These are phyloP conservation scores for Immersiella caudata DNA, from an alignment of 495 filamentous ascomycete species.

Conservation along the genomic window DNA sequence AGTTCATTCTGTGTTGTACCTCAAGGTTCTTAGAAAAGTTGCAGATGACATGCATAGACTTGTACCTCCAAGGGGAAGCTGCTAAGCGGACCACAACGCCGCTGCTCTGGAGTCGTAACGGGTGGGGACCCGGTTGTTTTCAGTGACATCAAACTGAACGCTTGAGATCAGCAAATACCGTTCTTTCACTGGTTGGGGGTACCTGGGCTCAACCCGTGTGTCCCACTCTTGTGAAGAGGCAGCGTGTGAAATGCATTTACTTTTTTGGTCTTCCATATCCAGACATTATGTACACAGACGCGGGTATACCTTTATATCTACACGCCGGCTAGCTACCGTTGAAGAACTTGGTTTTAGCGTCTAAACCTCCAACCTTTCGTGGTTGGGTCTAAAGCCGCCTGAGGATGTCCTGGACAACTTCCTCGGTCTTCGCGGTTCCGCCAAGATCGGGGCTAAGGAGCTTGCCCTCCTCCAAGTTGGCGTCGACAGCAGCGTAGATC, in stretches of 20 bases:
- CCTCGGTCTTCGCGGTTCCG: conserved; percentile 80
- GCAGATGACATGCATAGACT: neutral
- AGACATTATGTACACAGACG: conserved; percentile 26
- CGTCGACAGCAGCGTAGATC: conserved; percentile 93
- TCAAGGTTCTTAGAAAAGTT: neutral
- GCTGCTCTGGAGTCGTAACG: too few relatives aligned
- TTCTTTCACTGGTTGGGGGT: too few relatives aligned
- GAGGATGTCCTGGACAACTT: conserved; percentile 89
- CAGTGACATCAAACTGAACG: too few relatives aligned
- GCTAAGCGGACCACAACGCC: neutral
- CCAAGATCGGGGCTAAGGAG: conserved; percentile 89
- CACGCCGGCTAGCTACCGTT: neutral
- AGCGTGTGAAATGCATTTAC: neutral
- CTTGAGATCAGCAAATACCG: too few relatives aligned
- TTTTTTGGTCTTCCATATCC: conserved; percentile 14
- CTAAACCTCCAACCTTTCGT: neutral
- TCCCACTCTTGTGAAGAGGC: too few relatives aligned
- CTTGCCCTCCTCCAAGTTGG: conserved; percentile 80
- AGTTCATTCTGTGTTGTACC: conserved; percentile 34
- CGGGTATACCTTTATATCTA: conserved; percentile 29
- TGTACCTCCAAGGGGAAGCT: neutral
- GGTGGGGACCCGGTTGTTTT: too few relatives aligned
- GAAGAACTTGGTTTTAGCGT: conserved; percentile 5
- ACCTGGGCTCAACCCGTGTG: too few relatives aligned
- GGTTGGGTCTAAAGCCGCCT: conserved; percentile 68